These are phyloP conservation scores for Fusarium abutilonis DNA, from an alignment of 2,329 filamentous ascomycete genomes.

Conservation along the genomic window DNA sequence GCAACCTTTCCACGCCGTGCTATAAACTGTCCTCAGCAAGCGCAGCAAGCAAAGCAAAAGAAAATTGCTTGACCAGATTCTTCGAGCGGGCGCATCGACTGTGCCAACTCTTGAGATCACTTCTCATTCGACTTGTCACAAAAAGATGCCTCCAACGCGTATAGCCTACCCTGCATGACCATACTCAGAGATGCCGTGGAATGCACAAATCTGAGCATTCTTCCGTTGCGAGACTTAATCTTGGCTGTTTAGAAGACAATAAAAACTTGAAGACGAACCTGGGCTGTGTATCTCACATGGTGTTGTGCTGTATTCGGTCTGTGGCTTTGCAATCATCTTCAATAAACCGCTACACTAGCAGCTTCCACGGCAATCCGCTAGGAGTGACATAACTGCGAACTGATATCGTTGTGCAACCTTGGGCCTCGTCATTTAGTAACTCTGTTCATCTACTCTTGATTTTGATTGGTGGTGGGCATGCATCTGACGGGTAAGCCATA, in stretches of 20 bases:
- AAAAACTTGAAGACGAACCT: not conserved
- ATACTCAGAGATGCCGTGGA: not conserved
- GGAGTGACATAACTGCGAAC: conserved; percentile 17
- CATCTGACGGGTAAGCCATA: not conserved
- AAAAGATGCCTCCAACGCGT: not conserved
- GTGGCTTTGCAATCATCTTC: conserved; percentile 9
- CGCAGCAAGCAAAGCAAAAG: not conserved
- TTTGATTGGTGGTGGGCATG: conserved; percentile 5
- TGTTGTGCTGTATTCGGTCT: conserved; percentile 21
- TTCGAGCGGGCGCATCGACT: conserved; percentile 1
- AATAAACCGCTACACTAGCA: not conserved
- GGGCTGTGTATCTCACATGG: conserved; percentile 23
- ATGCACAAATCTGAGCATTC: not conserved
- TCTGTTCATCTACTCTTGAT: not conserved
- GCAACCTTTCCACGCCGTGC: not conserved
- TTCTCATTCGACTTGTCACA: conserved; percentile 12
- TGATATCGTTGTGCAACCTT: not conserved
- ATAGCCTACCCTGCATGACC: not conserved
- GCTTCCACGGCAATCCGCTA: conserved; percentile 24
- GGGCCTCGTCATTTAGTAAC: not conserved
- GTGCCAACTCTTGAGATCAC: not conserved
- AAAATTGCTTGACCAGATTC: not conserved
- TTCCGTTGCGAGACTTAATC: not conserved
- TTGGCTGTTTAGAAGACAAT: not conserved
- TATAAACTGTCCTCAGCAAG: not conserved